Evolutionary conservation across 2,329 filamentous ascomycete species (phyloP).

Genomic region (Gliomastix tumulicola): DNA sequence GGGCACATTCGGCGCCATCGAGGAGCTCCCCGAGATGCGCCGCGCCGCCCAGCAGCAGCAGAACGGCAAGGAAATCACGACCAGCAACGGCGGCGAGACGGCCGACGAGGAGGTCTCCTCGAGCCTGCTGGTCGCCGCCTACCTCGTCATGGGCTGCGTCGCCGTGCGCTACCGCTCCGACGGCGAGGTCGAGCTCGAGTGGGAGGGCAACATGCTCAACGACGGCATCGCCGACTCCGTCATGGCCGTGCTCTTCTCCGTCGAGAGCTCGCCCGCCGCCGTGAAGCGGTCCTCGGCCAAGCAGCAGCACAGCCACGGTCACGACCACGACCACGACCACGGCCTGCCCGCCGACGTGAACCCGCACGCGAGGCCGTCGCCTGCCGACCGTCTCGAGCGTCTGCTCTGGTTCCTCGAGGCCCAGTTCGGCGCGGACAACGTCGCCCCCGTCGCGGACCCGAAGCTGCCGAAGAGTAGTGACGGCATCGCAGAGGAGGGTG

Average conservation of each 20-base stretch:
- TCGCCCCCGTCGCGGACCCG: conserved; percentile 66
- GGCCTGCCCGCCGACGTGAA: conserved; percentile 48
- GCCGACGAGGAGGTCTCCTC: conserved; percentile 58
- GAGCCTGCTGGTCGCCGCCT: conserved; percentile 47
- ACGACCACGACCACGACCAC: conserved; percentile 35
- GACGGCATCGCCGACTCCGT: conserved; percentile 97
- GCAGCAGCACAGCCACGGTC: conserved; percentile 20
- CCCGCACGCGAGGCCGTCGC: conserved; percentile 63
- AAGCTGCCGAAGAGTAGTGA: conserved; percentile 44
- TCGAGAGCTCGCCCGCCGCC: conserved; percentile 89
- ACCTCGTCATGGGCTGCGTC: conserved; percentile 84
- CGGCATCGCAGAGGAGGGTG: conserved; percentile 12
- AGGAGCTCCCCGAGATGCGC: conserved; percentile 54
- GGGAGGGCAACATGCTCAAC: conserved; percentile 97
- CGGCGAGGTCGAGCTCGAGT: conserved; percentile 84
- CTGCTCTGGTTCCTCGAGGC: conserved; percentile 95
- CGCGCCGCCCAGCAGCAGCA: conserved; percentile 19
- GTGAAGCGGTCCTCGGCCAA: conserved; percentile 60
- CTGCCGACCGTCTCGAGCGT: conserved; percentile 73
- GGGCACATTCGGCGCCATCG: conserved; percentile 85
- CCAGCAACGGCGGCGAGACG: conserved; percentile 36
- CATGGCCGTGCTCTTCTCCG: conserved; percentile 83
- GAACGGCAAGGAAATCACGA: conserved; percentile 30
- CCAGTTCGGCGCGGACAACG: conserved; percentile 82
- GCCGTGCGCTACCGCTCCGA: conserved; percentile 69